Evolutionary conservation across 768 basidiomycete species (phyloP), one percentile per base, ranked within the genome.

Genomic region (Pulveroboletus sp.): DNA sequence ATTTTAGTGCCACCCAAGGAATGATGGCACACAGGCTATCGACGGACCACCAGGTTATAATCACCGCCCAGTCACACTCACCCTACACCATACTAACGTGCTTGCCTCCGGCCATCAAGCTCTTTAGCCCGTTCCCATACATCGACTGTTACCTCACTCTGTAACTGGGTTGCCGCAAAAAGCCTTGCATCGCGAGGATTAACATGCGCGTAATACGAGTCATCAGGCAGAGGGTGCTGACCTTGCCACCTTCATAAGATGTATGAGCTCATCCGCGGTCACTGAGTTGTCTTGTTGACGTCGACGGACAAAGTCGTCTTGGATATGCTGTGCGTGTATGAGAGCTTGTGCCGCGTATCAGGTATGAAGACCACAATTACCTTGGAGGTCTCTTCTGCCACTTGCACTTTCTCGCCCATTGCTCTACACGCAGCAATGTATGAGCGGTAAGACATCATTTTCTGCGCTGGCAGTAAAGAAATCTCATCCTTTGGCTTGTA

Each of bases 221-320:
- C 45, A 17, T 24, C 15, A 36, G 26, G 9, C 24, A 38, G 39
- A 12, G 18, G 24, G 24, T 44, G 60, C 77, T 46, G 39, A 90
- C 89, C 83, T 82, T 27, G 87, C 81, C 14, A 87, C 63, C 38
- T 77, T 76, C 79, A 91, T 86, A 45, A 80, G 70, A 45, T 76
- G 77, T 49, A 86, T 76, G 44, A 92, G 71, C 51, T 87, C 80
- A 18, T 89, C 81, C 0, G 81, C 69, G 21, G 78, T 74, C 17
- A 71, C 62, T 11, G 64, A 65, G 12, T 58, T 62, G 47, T 73
- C 61, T 39, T 65, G 61, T 61, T 73, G 72, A 43, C 77, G 66
- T 44, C 69, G 67, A 49, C 57, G 62, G 26, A 78, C 85, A 60
- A 91, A 92, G 49, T 89, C 86, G 6, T 83, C 76, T 73, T 89